Base-by-base conservation (phyloP, 352 stramenopile genomes). In the Globisporangium sylvaticum region DNA sequence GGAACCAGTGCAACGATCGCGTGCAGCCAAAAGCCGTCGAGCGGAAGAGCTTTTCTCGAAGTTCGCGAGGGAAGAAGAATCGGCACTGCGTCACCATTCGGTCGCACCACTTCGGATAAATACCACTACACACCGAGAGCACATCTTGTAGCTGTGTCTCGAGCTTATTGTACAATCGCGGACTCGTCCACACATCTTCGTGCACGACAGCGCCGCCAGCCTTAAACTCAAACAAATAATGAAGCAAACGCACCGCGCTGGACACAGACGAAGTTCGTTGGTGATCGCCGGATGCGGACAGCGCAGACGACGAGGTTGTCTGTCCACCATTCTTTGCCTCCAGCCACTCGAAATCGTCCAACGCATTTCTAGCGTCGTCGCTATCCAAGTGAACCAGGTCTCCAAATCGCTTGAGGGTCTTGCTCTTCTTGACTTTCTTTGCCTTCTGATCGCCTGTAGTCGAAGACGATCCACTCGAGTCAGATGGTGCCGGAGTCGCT, bases 81-180 rank as follows among this genome's bases (percentile, higher is more conserved):
- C 88, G 89, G 67, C 81, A 94, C 65, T 90, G 66, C 4, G 80
- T 86, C n/a, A 92, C 76, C 37, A 95, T 66, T 2, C 68, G 67
- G 74, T 94, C 84, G 68, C 77, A 93, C 87, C 87, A 95, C 14
- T 76, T 68, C 5, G 87, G 85, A 72, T 95, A 95, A 58, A 89
- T 90, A 60, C 84, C 83, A 70, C 84, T 92, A 70, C 83, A 92
- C 46, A 94, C 77, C 1, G 81, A 89, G n/a, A 95, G 73, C 63
- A 92, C 84, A 70, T 95, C 86, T 69, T 90, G 81, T 58, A 95
- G 69, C 66, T 95, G 87, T 22, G 74, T 75, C 62, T 92, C 81
- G 61, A 94, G 68, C 66, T 94, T 95, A 68, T 90, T 90, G 68
- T 84, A 88, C 68, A 95, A 69, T 22, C 80, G 74, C n/a, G 84